phyloP scores from a whole-genome alignment of 306 rosid genomes.

The Sindora glabra region DNA sequence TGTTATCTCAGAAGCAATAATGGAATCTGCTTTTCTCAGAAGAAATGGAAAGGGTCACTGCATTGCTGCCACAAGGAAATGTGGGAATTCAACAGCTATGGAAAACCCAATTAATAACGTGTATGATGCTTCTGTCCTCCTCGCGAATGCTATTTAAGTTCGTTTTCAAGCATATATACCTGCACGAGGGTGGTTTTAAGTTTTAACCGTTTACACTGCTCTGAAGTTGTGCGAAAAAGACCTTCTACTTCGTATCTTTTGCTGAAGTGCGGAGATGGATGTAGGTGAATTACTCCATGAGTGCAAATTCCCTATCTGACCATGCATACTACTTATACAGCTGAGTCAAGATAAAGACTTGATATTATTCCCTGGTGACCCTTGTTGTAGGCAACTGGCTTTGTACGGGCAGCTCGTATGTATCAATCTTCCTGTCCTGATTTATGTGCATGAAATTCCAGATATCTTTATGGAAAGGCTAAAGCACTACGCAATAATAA shows the following conservation, averaged over 20 bases:
- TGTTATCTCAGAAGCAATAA: no score
- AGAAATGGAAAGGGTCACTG: constrained; percentile 25
- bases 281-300: constrained; percentile 1
- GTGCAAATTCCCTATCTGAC: not conserved
- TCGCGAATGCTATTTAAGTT: constrained; percentile 1
- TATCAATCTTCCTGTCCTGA: not conserved
- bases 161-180: not conserved
- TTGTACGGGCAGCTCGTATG: no score
- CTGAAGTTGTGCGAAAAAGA: not conserved
- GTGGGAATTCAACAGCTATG: constrained; percentile 10
- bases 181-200: not conserved
- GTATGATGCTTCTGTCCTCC: not conserved
- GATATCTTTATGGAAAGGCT: not conserved
- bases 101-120: not conserved
- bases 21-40: constrained; percentile 32
- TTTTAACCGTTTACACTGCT: not conserved
- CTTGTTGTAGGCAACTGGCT: no score
- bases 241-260: not conserved
- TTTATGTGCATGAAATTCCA: not conserved
- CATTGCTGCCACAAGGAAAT: constrained; percentile 4
- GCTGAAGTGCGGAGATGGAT: not conserved
- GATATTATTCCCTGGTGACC: not conserved
- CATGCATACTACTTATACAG: no score
- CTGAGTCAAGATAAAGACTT: no score
- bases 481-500: not conserved